phyloP scores from a whole-genome alignment of 1,284 basidiomycete genomes.

The Malassezia arunalokei region DNA sequence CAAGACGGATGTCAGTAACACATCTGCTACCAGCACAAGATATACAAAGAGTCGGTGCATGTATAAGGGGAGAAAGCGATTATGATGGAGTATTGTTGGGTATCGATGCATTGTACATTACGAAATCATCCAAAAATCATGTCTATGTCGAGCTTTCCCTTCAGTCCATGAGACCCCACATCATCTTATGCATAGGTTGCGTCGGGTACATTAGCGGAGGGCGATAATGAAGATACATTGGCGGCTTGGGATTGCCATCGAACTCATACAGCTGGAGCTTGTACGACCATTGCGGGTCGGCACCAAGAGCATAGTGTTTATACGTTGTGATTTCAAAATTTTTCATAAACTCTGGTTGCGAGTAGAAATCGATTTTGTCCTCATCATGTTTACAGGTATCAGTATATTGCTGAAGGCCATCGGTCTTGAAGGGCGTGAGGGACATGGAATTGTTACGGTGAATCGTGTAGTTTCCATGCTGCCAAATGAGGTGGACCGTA shows the following conservation, averaged over 20 bases:
- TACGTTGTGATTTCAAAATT: conserved; percentile 19
- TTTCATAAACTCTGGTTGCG: conserved; percentile 16
- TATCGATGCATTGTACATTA: no score
- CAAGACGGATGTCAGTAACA: neutral
- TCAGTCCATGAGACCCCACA: conserved; percentile 4
- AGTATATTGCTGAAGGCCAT: conserved; percentile 21
- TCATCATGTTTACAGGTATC: neutral
- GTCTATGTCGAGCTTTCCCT: neutral
- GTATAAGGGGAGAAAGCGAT: neutral
- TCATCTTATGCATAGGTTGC: conserved; percentile 10
- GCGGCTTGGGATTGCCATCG: conserved; percentile 20
- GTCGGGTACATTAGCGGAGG: conserved; percentile 18
- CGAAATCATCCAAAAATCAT: no score
- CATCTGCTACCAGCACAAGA: neutral
- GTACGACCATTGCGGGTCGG: conserved; percentile 10
- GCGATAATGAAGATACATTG: conserved; percentile 18
- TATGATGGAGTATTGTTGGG: neutral
- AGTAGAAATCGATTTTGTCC: conserved; percentile 16
- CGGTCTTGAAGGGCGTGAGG: conserved; percentile 22
- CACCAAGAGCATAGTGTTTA: conserved; percentile 13
- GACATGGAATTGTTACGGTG: conserved; percentile 25
- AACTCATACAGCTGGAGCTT: conserved; percentile 23
- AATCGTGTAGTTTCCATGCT: conserved; percentile 40
- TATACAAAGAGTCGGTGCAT: neutral
- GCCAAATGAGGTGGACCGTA: conserved; percentile 38